phyloP scores from a whole-genome alignment of 306 rosid species.

The Corylus avellana region DNA sequence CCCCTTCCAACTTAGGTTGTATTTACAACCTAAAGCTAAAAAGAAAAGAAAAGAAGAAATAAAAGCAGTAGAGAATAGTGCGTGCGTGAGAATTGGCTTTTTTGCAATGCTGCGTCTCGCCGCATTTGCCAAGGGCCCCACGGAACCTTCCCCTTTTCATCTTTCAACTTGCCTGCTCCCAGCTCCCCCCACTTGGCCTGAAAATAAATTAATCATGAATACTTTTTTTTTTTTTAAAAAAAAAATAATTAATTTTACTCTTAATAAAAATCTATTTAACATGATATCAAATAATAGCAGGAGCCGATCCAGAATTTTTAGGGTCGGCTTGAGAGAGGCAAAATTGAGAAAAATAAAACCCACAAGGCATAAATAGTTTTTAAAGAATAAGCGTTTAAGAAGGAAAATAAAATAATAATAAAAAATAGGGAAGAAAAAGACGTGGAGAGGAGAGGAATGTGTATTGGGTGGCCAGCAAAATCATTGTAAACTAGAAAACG shows the following conservation, averaged over 20 bases:
- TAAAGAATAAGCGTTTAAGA: too few species aligned
- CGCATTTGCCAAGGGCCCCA: conserved; percentile 65
- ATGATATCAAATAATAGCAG: too few species aligned
- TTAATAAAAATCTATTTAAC: too few species aligned
- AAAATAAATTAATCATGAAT: too few species aligned
- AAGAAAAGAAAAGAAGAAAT: not conserved
- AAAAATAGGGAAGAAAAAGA: not conserved
- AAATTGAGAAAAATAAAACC: too few species aligned
- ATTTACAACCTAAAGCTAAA: too few species aligned
- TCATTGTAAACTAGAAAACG: conserved; percentile 30
- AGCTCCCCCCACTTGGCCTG: conserved; percentile 22
- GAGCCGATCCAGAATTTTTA: too few species aligned
- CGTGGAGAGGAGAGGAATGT: conserved; percentile 20
- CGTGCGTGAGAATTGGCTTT: conserved; percentile 15
- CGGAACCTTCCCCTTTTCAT: conserved; percentile 34
- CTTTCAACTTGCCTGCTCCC: conserved; percentile 17
- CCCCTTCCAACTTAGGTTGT: not conserved
- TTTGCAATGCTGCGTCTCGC: conserved; percentile 63
- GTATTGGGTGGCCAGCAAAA: conserved; percentile 40
- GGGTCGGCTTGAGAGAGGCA: too few species aligned
- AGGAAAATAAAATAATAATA: not conserved
- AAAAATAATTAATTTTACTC: too few species aligned
- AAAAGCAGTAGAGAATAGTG: not conserved
- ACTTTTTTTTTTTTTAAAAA: too few species aligned
- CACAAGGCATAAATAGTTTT: too few species aligned